Evolutionary conservation across 164 flowering plant species (phyloP), one percentile per base, ranked within the genome.

Genomic region (Tetracentron sinense): DNA sequence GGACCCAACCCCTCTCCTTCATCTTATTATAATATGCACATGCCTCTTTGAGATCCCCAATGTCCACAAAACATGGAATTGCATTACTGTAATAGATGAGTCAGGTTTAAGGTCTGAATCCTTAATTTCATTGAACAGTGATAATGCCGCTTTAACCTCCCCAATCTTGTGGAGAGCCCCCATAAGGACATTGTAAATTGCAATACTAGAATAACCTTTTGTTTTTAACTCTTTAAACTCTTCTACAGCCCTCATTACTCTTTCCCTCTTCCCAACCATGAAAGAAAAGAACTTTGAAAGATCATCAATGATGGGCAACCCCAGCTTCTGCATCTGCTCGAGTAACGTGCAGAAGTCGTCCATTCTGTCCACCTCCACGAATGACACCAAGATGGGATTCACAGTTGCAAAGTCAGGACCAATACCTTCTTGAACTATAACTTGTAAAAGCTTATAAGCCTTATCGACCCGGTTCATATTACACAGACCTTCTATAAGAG

Each of bases 401-500:
- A 88, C 81, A 12, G 97, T 87, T 7, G 16, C 56, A 72, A 85
- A 89, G 55, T 79, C 80, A 3, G 96, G 97, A 50, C 72, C 78
- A 17, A 95, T 85, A 67, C 76, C 87, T 67, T 92, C 99, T 46
- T 69, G 74, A 57, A 88, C 59, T 20, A 85, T 80, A 44, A 78
- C 65, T 33, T 77, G 76, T 64, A 92, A 88, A 66, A 92, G 82
- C 69, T 79, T 89, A 62, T 76, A 79, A 56, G 96, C 99, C 64
- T 83, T 86, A 50, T 88, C 88, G 31, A 84, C 81, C 61, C 60
- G 74, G 49, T 83, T 77, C 42, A 60, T 82, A 69, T 59, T 69
- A 67, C 99, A 95, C 42, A 95, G 68, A 6, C 99, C 99, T 67
- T 71, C 60, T 56, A 95, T 87, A 56, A 95, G 74, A 66, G 86